phyloP scores from a whole-genome alignment of 164 flowering plant genomes.

The Sextonia rubra region DNA sequence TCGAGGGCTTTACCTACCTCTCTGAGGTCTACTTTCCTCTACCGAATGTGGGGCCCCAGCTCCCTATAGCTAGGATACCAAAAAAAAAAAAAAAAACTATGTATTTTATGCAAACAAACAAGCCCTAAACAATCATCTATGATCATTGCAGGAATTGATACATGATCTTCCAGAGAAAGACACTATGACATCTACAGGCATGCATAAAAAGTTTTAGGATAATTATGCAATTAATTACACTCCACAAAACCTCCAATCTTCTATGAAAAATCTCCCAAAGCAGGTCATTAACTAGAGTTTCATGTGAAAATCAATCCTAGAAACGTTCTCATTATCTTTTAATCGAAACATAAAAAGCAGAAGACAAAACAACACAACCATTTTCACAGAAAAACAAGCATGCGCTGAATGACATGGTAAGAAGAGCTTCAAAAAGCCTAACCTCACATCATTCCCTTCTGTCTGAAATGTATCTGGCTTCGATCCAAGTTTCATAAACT shows the following conservation, averaged over 20 bases:
- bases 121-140: no score
- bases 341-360: no score
- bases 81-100: no score
- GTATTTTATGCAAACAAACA: no score
- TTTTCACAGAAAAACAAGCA: not conserved
- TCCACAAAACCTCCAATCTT: not conserved
- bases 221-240: not conserved
- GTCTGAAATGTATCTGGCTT: constrained; percentile 85
- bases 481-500: constrained; percentile 99
- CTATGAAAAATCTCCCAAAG: not conserved
- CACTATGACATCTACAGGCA: no score
- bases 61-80: no score
- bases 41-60: no score
- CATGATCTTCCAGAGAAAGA: no score
- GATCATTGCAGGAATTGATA: no score
- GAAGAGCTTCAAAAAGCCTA: constrained; percentile 15
- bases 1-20: no score
- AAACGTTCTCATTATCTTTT: not conserved
- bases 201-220: no score
- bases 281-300: not conserved
- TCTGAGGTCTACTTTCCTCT: no score
- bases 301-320: not conserved
- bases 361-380: not conserved
- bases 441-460: constrained; percentile 78
- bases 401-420: not conserved